A percentile compares a stretch with the other conserved stretches of the same genome.
These are phyloP conservation scores for Secale cereale DNA, from an alignment of 176 grass and related monocot genomes.

Conservation along the genomic window DNA sequence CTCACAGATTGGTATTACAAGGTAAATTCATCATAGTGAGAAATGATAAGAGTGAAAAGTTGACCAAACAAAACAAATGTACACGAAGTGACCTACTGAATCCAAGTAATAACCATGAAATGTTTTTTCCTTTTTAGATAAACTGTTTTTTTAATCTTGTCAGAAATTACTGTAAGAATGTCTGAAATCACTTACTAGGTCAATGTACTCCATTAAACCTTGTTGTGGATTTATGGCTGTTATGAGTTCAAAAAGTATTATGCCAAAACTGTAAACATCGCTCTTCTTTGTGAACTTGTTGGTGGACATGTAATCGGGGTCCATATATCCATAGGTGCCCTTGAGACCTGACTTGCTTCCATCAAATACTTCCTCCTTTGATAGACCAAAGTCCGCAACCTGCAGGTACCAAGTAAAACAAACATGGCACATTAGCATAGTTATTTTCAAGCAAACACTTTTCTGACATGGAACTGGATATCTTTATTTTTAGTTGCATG, in stretches of 20 bases:
- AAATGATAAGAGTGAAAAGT: too few relatives aligned
- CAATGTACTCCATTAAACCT: slow-evolving; percentile 91
- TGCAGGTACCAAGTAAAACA: slow-evolving; percentile 27
- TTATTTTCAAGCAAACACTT: background rate
- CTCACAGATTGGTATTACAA: background rate
- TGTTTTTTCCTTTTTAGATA: too few relatives aligned
- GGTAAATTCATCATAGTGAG: background rate
- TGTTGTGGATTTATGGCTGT: slow-evolving; percentile 96
- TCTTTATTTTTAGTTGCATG: background rate
- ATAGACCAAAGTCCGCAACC: slow-evolving; percentile 96
- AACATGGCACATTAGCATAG: background rate
- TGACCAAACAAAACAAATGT: background rate
- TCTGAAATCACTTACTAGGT: slow-evolving; percentile 68
- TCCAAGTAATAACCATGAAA: too few relatives aligned
- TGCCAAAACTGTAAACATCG: slow-evolving; percentile 89
- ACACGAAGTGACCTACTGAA: background rate
- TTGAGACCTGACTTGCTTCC: slow-evolving; percentile 81
- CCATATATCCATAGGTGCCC: slow-evolving; percentile 98
- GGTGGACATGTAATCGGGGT: slow-evolving; percentile 94
- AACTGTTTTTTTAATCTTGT: too few relatives aligned
- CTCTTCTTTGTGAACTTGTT: slow-evolving; percentile 97
- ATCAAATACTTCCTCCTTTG: slow-evolving; percentile 92
- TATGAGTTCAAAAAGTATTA: slow-evolving; percentile 94
- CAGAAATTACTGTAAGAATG: background rate
- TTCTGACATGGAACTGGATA: background rate